Conservation (phyloP, 495 filamentous ascomycete genomes). For the Neurospora sp. region DNA sequence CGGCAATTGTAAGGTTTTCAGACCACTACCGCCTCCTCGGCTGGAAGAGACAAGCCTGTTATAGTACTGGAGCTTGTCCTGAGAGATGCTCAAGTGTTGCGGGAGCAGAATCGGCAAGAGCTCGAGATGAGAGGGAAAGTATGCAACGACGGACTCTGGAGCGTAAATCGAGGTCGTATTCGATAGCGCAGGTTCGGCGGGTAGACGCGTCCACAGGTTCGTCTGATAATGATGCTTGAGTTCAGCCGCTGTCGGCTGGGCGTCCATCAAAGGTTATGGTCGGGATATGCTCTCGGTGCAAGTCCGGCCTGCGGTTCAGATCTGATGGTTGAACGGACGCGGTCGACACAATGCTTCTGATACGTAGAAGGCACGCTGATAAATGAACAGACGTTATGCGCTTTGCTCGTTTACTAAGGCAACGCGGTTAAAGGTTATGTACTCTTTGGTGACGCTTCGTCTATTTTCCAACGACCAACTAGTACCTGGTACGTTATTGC, state of each 20-base stretch:
- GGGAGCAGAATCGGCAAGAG: slow-evolving; percentile 38
- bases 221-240: slow-evolving; percentile 39
- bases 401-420: not conserved
- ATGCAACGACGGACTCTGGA: slow-evolving; percentile 14
- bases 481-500: not conserved
- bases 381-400: not conserved
- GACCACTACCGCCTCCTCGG: slow-evolving; percentile 32
- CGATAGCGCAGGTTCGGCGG: slow-evolving; percentile 16
- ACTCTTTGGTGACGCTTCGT: not conserved
- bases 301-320: slow-evolving; percentile 9
- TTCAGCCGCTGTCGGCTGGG: slow-evolving; percentile 39
- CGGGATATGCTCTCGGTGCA: slow-evolving; percentile 7
- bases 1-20: slow-evolving; percentile 37
- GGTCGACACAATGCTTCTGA: slow-evolving; percentile 2
- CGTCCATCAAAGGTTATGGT: slow-evolving; percentile 39
- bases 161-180: slow-evolving; percentile 13
- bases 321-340: slow-evolving; percentile 3
- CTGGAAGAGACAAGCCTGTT: slow-evolving; percentile 43
- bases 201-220: slow-evolving; percentile 28
- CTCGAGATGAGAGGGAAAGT: slow-evolving; percentile 32
- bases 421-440: slow-evolving; percentile 3
- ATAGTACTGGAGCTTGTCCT: slow-evolving; percentile 44
- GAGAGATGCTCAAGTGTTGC: slow-evolving; percentile 39
- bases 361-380: not conserved
- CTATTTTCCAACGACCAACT: not conserved